phyloP scores from a whole-genome alignment of 2,329 filamentous ascomycete species.

The Colletotrichum cuscutae region DNA sequence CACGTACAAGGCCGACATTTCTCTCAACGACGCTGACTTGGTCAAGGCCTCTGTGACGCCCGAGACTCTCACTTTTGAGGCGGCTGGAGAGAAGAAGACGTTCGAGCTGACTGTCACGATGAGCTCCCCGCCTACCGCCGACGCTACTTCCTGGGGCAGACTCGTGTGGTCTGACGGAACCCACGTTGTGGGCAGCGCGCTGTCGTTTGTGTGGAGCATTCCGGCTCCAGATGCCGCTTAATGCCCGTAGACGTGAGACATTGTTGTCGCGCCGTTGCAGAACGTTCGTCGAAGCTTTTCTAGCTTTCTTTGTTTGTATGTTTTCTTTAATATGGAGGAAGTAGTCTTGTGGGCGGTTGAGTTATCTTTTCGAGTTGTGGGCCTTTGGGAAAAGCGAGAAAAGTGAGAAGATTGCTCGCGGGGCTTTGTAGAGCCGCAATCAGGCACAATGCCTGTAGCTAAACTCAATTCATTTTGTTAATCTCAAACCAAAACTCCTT shows the following conservation, averaged over 20 bases:
- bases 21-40: background rate
- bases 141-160: constrained; percentile 7
- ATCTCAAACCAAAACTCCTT: background rate
- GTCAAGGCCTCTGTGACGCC: constrained; percentile 7
- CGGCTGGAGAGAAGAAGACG: background rate
- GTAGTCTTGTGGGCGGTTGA: background rate
- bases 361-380: background rate
- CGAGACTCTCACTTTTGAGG: constrained; percentile 3
- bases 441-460: background rate
- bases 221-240: background rate
- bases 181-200: constrained; percentile 31
- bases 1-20: constrained; percentile 21
- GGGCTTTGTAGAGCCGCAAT: background rate
- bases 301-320: background rate
- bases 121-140: background rate
- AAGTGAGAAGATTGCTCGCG: background rate
- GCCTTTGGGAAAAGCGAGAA: background rate
- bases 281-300: background rate
- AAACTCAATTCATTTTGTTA: background rate
- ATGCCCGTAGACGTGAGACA: background rate
- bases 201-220: constrained; percentile 19
- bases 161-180: constrained; percentile 31
- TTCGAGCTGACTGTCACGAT: constrained; percentile 2
- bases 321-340: background rate
- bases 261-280: background rate